These are phyloP conservation scores for Ogataea ramenticola DNA, from an alignment of 805 yeast genomes.

Conservation along the genomic window DNA sequence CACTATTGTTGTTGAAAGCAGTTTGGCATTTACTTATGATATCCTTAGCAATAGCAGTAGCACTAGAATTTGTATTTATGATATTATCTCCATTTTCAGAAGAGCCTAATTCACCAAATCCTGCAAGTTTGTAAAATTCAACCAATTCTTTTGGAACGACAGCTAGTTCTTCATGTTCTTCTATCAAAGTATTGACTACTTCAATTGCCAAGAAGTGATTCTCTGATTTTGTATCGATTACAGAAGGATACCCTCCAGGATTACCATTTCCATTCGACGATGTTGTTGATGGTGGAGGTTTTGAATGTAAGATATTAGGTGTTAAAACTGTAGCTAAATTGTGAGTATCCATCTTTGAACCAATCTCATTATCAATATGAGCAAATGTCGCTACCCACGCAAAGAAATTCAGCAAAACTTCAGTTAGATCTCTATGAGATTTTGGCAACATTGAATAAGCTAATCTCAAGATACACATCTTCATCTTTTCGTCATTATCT, in stretches of 20 bases:
- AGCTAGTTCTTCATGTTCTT: conserved; percentile 70
- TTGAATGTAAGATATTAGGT: conserved; percentile 76
- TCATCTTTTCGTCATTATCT: conserved; percentile 31
- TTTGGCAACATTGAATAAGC: conserved; percentile 75
- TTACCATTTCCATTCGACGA: too few species aligned
- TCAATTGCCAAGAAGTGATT: conserved; percentile 85
- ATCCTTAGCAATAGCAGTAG: conserved; percentile 30
- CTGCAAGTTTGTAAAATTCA: conserved; percentile 40
- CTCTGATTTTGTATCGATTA: conserved; percentile 37
- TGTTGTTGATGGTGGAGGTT: conserved; percentile 30
- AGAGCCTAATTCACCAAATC: conserved; percentile 23
- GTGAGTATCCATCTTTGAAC: conserved; percentile 94
- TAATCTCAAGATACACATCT: conserved; percentile 50
- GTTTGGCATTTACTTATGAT: conserved; percentile 26
- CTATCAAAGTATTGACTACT: conserved; percentile 77
- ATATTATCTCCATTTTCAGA: conserved; percentile 6
- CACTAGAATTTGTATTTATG: conserved; percentile 3
- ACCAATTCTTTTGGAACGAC: conserved; percentile 64
- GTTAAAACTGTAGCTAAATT: conserved; percentile 93
- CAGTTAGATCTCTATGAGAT: conserved; percentile 75
- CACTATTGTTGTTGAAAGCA: conserved; percentile 1
- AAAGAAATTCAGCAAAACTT: conserved; percentile 77
- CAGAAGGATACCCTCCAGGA: neutral
- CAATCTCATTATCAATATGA: conserved; percentile 81
- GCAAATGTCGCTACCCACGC: conserved; percentile 96